Base-by-base conservation (phyloP, 2,329 filamentous ascomycete species). In the Zymoseptoria brevis region DNA sequence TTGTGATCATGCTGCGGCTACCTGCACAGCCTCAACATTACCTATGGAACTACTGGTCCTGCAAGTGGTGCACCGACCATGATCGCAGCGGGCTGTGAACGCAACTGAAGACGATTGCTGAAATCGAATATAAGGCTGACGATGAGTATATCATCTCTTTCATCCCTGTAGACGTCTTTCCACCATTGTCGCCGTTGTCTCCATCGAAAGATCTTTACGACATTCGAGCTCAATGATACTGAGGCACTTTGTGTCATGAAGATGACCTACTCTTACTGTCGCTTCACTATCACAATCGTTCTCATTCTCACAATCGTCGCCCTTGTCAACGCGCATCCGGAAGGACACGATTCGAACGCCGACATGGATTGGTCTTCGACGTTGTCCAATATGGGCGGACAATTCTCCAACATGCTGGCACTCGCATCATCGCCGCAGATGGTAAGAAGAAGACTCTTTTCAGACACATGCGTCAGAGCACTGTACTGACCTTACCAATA, bases 371-470 rank as follows among this genome's bases (percentile, higher is more conserved):
- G 35, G 35, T 45, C 35, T 45, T 45, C 35, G 13, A 45, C 35
- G 55, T 22, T 58, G 8, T 53, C 60, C 26, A 49, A 41, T 50
- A 50, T 55, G 30, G 56, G 56, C 53, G 56, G 56, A 19, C 53
- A 59, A 26, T 50, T 61, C 29, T 50, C 58, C 13, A 55, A 52
- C 45, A 60, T 59, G 52, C 54, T 62, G 49, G 57, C 57, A 29
- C 57, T 59, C 29, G 26, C 51, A 7, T 57, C 57, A 30, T 57
- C 35, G 48, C 53, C 55, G 19, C 51, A 55, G n/a, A 50, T 62
- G 60, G 60, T 62, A 59, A n/a, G 35, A n/a, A 45, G 35, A 45
- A 16, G 57, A 24, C 16, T 53, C 9, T n/a, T 11, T 22, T 26
- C 5, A 11, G 8, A 3, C 3, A 9, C 5, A n/a, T 22, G 8